Conservation (phyloP, 1,139 yeast species). For the Suhomyces bokatorum region DNA sequence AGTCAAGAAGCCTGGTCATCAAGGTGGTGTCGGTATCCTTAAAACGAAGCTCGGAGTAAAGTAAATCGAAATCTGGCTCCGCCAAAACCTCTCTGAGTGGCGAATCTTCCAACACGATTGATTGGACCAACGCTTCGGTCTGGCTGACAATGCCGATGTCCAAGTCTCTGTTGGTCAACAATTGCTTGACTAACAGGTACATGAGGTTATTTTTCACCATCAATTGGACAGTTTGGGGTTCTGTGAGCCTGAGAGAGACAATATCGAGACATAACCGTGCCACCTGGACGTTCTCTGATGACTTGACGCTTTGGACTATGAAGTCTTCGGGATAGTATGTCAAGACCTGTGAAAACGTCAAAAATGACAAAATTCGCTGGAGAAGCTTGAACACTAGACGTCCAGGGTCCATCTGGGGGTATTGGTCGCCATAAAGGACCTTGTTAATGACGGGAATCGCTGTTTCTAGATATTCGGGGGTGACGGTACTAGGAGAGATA, state of each 20-base stretch:
- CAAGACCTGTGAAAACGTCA: conserved; percentile 22
- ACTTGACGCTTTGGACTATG: conserved; percentile 18
- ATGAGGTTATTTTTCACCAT: conserved; percentile 15
- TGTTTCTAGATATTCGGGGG: conserved; percentile 4
- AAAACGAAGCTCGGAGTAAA: conserved; percentile 10
- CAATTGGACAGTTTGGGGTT: conserved; percentile 20
- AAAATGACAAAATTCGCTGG: conserved; percentile 21
- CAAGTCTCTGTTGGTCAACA: conserved; percentile 11
- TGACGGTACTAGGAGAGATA: conserved; percentile 1
- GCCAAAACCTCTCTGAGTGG: conserved; percentile 12
- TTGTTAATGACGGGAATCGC: conserved; percentile 15
- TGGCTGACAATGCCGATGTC: conserved; percentile 20
- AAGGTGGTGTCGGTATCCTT: conserved; percentile 12
- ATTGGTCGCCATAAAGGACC: conserved; percentile 5
- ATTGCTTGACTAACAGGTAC: conserved; percentile 11
- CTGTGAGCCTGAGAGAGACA: conserved; percentile 19
- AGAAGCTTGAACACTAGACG: conserved; percentile 23
- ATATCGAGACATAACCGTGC: conserved; percentile 22
- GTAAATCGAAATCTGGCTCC: conserved; percentile 7
- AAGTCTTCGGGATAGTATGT: conserved; percentile 24
- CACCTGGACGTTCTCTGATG: conserved; percentile 10
- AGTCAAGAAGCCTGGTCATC: conserved; percentile 29
- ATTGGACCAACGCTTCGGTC: conserved; percentile 20
- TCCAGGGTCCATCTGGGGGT: conserved; percentile 24
- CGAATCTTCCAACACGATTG: conserved; percentile 9